Evolutionary conservation across 2,329 filamentous ascomycete genomes (phyloP).

Genomic region (Diaporthe ilicicola): DNA sequence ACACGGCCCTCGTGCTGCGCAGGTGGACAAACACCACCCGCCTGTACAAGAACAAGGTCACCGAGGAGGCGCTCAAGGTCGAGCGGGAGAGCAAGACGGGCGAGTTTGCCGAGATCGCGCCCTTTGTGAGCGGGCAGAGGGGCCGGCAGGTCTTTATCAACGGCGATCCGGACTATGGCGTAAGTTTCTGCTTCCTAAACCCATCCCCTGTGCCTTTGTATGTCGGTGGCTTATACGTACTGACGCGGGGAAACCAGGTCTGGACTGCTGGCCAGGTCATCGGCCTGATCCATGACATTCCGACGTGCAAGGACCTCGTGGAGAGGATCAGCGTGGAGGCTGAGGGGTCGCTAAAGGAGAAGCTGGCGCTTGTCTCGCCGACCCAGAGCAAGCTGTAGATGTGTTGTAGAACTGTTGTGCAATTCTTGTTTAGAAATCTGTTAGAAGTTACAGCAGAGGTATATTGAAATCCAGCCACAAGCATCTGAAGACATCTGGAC

Average conservation of each 20-base stretch:
- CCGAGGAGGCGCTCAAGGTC: slow-evolving; percentile 79
- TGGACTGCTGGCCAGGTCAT: slow-evolving; percentile 99
- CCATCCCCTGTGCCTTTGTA: no score
- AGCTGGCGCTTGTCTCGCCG: slow-evolving; percentile 59
- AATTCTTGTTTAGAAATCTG: not conserved
- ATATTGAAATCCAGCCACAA: not conserved
- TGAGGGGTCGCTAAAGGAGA: slow-evolving; percentile 69
- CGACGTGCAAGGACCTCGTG: slow-evolving; percentile 75
- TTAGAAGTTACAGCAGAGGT: not conserved
- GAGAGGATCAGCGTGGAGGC: slow-evolving; percentile 82
- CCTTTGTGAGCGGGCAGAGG: slow-evolving; percentile 87
- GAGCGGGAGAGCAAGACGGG: slow-evolving; percentile 85
- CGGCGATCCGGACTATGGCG: slow-evolving; percentile 89
- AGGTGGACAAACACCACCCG: slow-evolving; percentile 94
- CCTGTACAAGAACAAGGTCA: slow-evolving; percentile 90
- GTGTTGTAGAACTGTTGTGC: not conserved
- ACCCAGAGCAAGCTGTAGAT: slow-evolving; percentile 67
- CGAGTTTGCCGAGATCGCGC: slow-evolving; percentile 89
- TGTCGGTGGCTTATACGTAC: not conserved
- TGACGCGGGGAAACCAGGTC: slow-evolving; percentile 61
- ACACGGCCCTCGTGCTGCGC: slow-evolving; percentile 87
- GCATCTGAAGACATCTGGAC: not conserved
- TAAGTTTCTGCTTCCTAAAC: slow-evolving; percentile 61
- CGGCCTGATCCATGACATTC: slow-evolving; percentile 84
- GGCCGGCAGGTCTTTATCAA: slow-evolving; percentile 92